Base-by-base conservation (phyloP, 192 early-diverging fungal species). In the Geranomyces michiganensis region DNA sequence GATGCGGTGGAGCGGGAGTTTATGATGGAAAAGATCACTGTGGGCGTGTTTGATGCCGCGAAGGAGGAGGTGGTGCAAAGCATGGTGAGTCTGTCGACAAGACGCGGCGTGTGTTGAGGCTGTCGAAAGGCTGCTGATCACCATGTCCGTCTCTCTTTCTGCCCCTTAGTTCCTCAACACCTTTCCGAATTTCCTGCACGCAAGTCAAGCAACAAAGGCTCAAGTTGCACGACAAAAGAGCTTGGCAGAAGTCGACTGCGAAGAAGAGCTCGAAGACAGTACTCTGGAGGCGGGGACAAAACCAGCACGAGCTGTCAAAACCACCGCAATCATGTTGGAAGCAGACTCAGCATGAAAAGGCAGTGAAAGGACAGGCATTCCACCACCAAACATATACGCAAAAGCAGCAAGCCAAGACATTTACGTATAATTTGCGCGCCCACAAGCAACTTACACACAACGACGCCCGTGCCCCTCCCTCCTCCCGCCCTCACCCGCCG, bases 1-100 rank as follows among this genome's bases (percentile, higher is more conserved):
- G 65, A 67, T 10, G 30, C 44, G 15, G 62, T 56, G 22, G 43
- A n/a, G 29, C 13, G 9, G 10, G 44, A 29, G 30, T 48, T 63
- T 27, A 24, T 31, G 13, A 32, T 24, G 29, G 70, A 65, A 17
- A 49, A 21, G 13, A 49, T 72, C n/a, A 66, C 26, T 8, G 64
- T 67, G 0, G 72, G 72, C 8, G 45, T 73, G 48, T 73, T 58
- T 67, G 72, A 65, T 41, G 21, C 44, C 0, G 62, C 64, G 9
- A 73, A 73, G 36, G 64, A 73, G 22, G 72, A 73, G 41, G 64
- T 73, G 19, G 51, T 73, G 17, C 61, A 58, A 45, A 73, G 43
- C 56, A 73, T 73, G 72, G 72, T 73, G 29, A 29, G 27, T 55
- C 12, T 47, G 36, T 33, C 29, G 10, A 3, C 41, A 8, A 13